phyloP scores from a whole-genome alignment of 2,329 filamentous ascomycete genomes.

The Raffaelea ambrosiae region DNA sequence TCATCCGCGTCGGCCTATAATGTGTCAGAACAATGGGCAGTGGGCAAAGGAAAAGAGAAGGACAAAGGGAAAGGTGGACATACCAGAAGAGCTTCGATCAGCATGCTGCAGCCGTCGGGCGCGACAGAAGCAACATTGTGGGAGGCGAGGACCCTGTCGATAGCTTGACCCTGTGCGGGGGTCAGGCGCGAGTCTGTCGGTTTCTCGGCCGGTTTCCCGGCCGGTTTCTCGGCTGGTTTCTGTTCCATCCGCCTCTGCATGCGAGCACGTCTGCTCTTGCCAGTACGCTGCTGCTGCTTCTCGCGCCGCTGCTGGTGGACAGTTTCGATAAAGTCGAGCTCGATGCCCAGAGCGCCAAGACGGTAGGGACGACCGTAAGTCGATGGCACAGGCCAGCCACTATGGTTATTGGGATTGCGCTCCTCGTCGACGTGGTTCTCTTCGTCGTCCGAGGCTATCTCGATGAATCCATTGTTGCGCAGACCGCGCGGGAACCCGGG shows the following conservation, averaged over 20 bases:
- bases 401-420: constrained; percentile 7
- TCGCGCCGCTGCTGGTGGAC: constrained; percentile 20
- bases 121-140: constrained; percentile 39
- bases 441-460: constrained; percentile 49
- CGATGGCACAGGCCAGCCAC: constrained; percentile 47
- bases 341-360: constrained; percentile 55
- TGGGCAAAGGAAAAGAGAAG: neutral
- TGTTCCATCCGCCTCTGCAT: constrained; percentile 2
- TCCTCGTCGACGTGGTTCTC: constrained; percentile 42
- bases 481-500: constrained; percentile 54
- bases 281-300: constrained; percentile 15
- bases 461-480: constrained; percentile 63
- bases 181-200: too few relatives aligned
- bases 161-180: too few relatives aligned
- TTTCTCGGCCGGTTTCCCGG: constrained; percentile 28
- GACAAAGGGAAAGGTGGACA: constrained; percentile 23
- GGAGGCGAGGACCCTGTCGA: constrained; percentile 56
- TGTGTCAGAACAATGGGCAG: constrained; percentile 6
- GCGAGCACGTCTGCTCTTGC: constrained; percentile 7
- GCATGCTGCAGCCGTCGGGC: constrained; percentile 27
- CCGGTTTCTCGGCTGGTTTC: too few relatives aligned
- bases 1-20: constrained; percentile 36
- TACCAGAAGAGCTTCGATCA: constrained; percentile 56
- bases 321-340: constrained; percentile 63
- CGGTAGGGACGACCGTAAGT: constrained; percentile 59